Base-by-base conservation (phyloP, 176 grass and related monocot species). In the Oryza rufipogon region DNA sequence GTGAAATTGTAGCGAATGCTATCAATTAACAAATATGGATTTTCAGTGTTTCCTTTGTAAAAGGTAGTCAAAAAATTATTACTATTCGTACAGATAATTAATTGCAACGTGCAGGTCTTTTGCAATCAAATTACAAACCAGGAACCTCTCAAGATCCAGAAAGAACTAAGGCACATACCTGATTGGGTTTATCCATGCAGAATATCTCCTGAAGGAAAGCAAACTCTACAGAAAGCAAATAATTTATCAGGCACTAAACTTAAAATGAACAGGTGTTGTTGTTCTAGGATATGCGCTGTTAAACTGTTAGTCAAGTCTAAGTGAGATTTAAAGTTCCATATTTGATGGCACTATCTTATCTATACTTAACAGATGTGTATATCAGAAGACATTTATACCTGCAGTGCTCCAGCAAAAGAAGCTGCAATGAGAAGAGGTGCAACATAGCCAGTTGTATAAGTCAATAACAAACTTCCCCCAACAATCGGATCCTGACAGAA, bases 391-490 rank as follows among this genome's bases (percentile, higher is more conserved):
- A 54, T 71, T 6, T 22, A 26, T 85, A 98, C 96, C 91, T 98
- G 93, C 47, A 98, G 81, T 70, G 93, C 96, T 85, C 96, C 96
- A 72, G 96, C 96, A 92, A 98, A 98, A 78, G 91, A 98, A 83
- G 96, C 91, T 85, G 96, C 96, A 84, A 95, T 71, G 76, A 98
- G 91, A 90, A 95, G 96, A 86, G 96, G 96, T 49, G 96, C 87
- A 71, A 98, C 83, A 87, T 98, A 98, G 64, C 96, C 96, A 38
- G 93, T 98, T 73, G 96, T 98, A 68, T 95, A 98, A 73, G 96
- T 92, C 83, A 98, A 87, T 47, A 98, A 83, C 84, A 98, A 89
- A 84, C 93, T 95, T 71, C 93, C 93, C 52, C 96, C 96, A 75
- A 93, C 52, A 74, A 98, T 30, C 45, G 96, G 96, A 83, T 98